These are phyloP conservation scores for Diaporthe citrichinensis DNA, from an alignment of 2,329 filamentous ascomycete species.

Conservation along the genomic window DNA sequence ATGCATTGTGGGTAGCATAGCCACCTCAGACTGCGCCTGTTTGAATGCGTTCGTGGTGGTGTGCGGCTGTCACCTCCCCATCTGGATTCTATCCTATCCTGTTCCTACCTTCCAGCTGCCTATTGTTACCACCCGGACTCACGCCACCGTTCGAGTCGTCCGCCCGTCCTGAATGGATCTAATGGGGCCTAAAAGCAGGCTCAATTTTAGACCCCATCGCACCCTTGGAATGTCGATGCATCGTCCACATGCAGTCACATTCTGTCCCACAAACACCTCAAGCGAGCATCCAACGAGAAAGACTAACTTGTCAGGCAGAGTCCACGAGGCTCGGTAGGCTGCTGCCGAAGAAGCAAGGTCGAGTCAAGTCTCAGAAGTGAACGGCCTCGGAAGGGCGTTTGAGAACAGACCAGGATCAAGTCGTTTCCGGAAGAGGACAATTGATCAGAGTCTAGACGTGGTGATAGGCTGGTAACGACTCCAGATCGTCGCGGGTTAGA, in stretches of 20 bases:
- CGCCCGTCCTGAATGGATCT: background rate
- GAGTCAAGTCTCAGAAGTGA: slow-evolving; percentile 32
- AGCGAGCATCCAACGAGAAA: background rate
- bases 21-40: slow-evolving; percentile 32
- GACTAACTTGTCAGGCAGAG: background rate
- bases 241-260: background rate
- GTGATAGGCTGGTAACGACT: slow-evolving; percentile 40
- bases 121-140: background rate
- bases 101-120: background rate
- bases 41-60: slow-evolving; percentile 22
- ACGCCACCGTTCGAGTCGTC: background rate
- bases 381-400: slow-evolving; percentile 38
- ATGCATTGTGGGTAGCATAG: slow-evolving; percentile 26
- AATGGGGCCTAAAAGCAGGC: slow-evolving; percentile 9
- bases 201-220: slow-evolving; percentile 18
- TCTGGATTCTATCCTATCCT: slow-evolving; percentile 1
- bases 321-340: slow-evolving; percentile 24
- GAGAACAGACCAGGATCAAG: slow-evolving; percentile 36
- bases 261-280: background rate
- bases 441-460: slow-evolving; percentile 24
- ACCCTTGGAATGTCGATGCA: background rate
- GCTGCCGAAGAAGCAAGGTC: slow-evolving; percentile 27
- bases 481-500: slow-evolving; percentile 30
- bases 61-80: slow-evolving; percentile 27
- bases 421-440: slow-evolving; percentile 25